phyloP scores from a whole-genome alignment of 106 monocot species.

The Posidonia australis region DNA sequence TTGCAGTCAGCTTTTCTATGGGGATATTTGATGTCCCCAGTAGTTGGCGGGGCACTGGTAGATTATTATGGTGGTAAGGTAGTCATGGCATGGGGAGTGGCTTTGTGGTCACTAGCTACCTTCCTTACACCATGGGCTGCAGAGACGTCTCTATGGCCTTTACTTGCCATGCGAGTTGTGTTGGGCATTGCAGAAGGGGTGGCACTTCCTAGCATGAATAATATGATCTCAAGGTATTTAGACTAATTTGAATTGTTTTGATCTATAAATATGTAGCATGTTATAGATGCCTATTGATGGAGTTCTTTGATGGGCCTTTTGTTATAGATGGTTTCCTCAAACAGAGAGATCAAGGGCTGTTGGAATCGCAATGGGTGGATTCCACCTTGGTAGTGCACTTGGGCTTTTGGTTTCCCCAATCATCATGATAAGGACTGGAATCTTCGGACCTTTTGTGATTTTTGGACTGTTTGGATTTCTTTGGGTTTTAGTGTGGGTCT shows the following conservation, averaged over 20 bases:
- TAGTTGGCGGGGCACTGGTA: constrained; percentile 79
- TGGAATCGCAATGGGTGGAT: constrained; percentile 89
- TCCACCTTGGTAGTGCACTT: constrained; percentile 80
- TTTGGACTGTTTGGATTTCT: constrained; percentile 93
- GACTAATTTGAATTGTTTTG: not conserved
- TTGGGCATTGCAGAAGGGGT: constrained; percentile 89
- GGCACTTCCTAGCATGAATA: constrained; percentile 96
- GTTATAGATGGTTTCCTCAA: constrained; percentile 94
- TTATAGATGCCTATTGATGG: no score
- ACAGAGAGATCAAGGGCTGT: constrained; percentile 87
- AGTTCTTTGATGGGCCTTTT: constrained; percentile 15
- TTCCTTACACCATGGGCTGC: constrained; percentile 93
- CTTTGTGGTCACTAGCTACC: constrained; percentile 92
- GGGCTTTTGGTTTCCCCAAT: constrained; percentile 81
- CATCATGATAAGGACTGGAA: constrained; percentile 71
- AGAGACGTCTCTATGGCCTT: constrained; percentile 44
- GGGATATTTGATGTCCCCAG: constrained; percentile 87
- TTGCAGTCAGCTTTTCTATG: constrained; percentile 94
- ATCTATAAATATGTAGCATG: no score
- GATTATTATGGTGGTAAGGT: constrained; percentile 89
- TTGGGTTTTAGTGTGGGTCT: constrained; percentile 77
- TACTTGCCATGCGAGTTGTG: constrained; percentile 61
- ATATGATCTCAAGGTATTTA: constrained; percentile 68
- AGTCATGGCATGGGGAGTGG: constrained; percentile 84
- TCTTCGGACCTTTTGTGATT: constrained; percentile 91